Evolutionary conservation across 2,329 filamentous ascomycete species (phyloP).

Genomic region (Phialophora tarda): DNA sequence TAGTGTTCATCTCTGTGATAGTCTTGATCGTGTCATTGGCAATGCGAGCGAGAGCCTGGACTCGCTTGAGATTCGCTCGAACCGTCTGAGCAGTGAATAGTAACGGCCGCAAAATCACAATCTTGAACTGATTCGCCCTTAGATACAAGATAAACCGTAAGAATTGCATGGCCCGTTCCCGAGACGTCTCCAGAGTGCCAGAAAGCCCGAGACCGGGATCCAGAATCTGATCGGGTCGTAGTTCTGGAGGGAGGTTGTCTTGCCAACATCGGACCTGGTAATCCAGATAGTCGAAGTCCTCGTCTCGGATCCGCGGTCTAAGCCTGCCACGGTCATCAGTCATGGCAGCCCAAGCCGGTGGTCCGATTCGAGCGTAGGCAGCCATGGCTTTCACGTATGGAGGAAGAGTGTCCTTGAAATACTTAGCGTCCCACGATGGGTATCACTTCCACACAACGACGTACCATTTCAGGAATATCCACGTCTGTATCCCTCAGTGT

Average conservation of each 20-base stretch:
- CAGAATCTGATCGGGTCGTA: neutral
- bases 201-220: neutral
- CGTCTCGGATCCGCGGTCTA: conserved; percentile 21
- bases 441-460: neutral
- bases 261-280: conserved; percentile 28
- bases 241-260: conserved; percentile 22
- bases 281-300: conserved; percentile 24
- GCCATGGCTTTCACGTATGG: conserved; percentile 26
- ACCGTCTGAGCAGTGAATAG: conserved; percentile 21
- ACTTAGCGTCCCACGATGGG: neutral
- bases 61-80: conserved; percentile 13
- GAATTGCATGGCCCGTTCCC: conserved; percentile 16
- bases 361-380: conserved; percentile 23
- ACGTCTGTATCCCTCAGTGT: conserved; percentile 25
- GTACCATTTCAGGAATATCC: conserved; percentile 25
- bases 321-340: conserved; percentile 23
- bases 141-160: conserved; percentile 22
- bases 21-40: conserved; percentile 22
- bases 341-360: conserved; percentile 24
- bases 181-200: neutral
- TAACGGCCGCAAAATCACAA: conserved; percentile 25
- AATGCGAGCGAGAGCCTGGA: conserved; percentile 13
- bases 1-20: conserved; percentile 14
- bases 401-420: conserved; percentile 17
- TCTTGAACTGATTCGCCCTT: conserved; percentile 28